These are phyloP conservation scores for Candida stauntonica DNA, from an alignment of 805 yeast species.

Conservation along the genomic window DNA sequence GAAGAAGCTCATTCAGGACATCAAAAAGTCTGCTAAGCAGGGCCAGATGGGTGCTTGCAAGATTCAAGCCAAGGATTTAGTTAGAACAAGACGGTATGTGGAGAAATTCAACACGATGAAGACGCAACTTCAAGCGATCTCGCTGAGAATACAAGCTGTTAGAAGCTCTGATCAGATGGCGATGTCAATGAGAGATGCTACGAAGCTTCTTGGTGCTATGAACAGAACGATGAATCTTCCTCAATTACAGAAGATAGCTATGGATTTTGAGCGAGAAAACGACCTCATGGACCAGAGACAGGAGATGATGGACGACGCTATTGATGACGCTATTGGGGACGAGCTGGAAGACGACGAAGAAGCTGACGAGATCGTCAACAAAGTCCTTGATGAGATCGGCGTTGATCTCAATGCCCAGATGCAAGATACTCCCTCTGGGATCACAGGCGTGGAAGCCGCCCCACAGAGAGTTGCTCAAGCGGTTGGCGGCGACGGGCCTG, in stretches of 20 bases:
- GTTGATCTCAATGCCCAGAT: slow-evolving; percentile 61
- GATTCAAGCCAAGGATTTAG: slow-evolving; percentile 92
- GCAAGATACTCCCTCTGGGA: slow-evolving; percentile 41
- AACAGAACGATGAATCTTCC: slow-evolving; percentile 89
- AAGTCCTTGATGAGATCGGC: slow-evolving; percentile 94
- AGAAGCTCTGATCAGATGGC: slow-evolving; percentile 95
- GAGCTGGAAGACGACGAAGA: slow-evolving; percentile 87
- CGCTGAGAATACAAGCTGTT: slow-evolving; percentile 85
- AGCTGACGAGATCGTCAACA: slow-evolving; percentile 84
- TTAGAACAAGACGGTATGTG: slow-evolving; percentile 76
- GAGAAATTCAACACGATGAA: slow-evolving; percentile 89
- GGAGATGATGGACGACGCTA: slow-evolving; percentile 97
- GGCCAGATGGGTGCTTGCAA: slow-evolving; percentile 88
- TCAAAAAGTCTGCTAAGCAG: slow-evolving; percentile 85
- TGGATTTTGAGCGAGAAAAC: slow-evolving; percentile 91
- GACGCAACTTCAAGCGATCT: slow-evolving; percentile 92
- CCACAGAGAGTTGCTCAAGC: slow-evolving; percentile 46
- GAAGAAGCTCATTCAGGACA: slow-evolving; percentile 78
- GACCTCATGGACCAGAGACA: slow-evolving; percentile 98
- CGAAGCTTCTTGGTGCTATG: slow-evolving; percentile 78
- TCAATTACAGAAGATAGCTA: slow-evolving; percentile 80
- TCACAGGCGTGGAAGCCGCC: slow-evolving; percentile 22
- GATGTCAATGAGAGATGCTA: slow-evolving; percentile 90
- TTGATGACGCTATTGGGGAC: slow-evolving; percentile 93
- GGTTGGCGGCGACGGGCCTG: slow-evolving; percentile 41